Percentiles rank a stretch among this genome's conserved stretches.
Conservation (phyloP, 1,139 yeast species). For the Saccharomyces hybrid region DNA sequence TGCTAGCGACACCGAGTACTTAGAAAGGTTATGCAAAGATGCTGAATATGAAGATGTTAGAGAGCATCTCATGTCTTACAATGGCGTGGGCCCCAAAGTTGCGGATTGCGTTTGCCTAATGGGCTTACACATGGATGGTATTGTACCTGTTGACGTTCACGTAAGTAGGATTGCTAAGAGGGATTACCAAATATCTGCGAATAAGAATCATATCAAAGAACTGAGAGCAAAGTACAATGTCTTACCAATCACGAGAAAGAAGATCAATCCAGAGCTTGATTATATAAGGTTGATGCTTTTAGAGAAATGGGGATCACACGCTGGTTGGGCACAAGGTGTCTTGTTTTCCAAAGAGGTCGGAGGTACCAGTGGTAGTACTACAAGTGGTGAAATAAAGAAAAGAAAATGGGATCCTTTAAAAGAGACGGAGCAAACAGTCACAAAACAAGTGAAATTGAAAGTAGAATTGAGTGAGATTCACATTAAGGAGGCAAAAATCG, state of each 20-base stretch:
- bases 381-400: conserved; percentile 20
- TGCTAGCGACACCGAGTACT: conserved; percentile 21
- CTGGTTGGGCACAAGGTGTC: conserved; percentile 99
- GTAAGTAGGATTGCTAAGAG: conserved; percentile 87
- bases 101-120: conserved; percentile 93
- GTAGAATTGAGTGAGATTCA: conserved; percentile 4
- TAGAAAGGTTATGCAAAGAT: conserved; percentile 11
- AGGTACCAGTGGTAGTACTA: conserved; percentile 37
- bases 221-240: conserved; percentile 27
- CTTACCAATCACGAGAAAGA: conserved; percentile 36
- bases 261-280: conserved; percentile 47
- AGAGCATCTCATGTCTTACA: conserved; percentile 54
- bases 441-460: background rate
- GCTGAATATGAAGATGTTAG: conserved; percentile 43
- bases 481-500: conserved; percentile 24
- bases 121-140: conserved; percentile 82
- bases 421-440: background rate
- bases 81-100: conserved; percentile 96
- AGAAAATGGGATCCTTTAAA: conserved; percentile 12
- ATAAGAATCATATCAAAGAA: conserved; percentile 23
- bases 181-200: conserved; percentile 54
- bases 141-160: conserved; percentile 95
- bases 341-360: conserved; percentile 84
- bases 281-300: conserved; percentile 53
- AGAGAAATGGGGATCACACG: conserved; percentile 76